These are phyloP conservation scores for Symbiodinium pilosum DNA, from an alignment of 73 alveolate species.

Conservation along the genomic window DNA sequence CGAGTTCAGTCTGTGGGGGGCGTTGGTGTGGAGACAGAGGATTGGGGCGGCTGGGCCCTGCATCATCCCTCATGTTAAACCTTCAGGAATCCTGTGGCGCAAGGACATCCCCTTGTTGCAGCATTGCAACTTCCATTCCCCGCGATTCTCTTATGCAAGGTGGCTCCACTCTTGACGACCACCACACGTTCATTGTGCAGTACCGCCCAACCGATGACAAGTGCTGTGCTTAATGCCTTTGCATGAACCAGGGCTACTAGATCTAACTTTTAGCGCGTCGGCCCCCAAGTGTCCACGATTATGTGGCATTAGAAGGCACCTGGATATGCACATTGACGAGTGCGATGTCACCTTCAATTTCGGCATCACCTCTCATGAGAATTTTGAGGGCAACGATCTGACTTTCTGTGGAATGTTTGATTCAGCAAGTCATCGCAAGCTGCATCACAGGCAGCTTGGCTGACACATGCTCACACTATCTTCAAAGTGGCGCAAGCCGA, in stretches of 20 bases:
- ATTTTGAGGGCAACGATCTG: conserved; percentile 45
- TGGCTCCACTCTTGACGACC: conserved; percentile 72
- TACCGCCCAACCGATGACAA: conserved; percentile 68
- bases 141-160: too few relatives aligned
- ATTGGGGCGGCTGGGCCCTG: conserved; percentile 94
- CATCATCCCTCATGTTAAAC: too few relatives aligned
- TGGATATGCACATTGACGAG: conserved; percentile 90
- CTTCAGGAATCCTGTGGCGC: too few relatives aligned
- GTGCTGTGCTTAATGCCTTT: not conserved
- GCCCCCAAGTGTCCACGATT: too few relatives aligned
- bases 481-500: too few relatives aligned
- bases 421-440: conserved; percentile 58
- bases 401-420: conserved; percentile 90
- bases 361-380: conserved; percentile 49
- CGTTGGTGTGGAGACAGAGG: not conserved
- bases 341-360: conserved; percentile 83
- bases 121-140: too few relatives aligned
- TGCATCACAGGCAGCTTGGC: conserved; percentile 23
- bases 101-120: too few relatives aligned
- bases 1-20: conserved; percentile 27
- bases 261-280: too few relatives aligned
- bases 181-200: conserved; percentile 61
- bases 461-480: too few relatives aligned
- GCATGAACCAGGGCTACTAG: too few relatives aligned
- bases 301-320: too few relatives aligned